phyloP scores from a whole-genome alignment of 2,329 filamentous ascomycete species.

The Fusarium sp. region DNA sequence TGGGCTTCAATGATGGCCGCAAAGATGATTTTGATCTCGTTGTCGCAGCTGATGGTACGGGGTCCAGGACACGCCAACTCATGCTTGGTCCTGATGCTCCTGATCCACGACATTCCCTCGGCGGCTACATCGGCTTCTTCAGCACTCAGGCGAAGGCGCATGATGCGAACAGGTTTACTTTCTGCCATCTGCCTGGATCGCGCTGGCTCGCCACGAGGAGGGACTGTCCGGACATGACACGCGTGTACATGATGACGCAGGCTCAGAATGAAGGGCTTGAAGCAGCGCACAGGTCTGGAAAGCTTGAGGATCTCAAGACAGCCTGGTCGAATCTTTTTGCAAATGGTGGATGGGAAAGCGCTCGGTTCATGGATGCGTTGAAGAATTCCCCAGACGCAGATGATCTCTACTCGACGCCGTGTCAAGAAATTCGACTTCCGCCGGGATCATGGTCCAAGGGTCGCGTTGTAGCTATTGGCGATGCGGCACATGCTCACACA shows the following conservation, averaged over 20 bases:
- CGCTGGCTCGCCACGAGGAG: conserved; percentile 6
- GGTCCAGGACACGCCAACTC: conserved; percentile 12
- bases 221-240: not conserved
- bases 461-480: conserved; percentile 7
- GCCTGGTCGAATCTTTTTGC: not conserved
- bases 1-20: not conserved
- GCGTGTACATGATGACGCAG: conserved; percentile 1
- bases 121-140: conserved; percentile 34
- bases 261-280: not conserved
- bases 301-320: not conserved
- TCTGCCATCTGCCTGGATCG: not conserved
- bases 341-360: not conserved
- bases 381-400: conserved; percentile 5
- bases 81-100: conserved; percentile 26
- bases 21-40: conserved; percentile 17
- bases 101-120: conserved; percentile 16
- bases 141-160: not conserved
- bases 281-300: conserved; percentile 10
- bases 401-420: conserved; percentile 11
- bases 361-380: conserved; percentile 1
- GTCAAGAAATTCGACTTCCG: conserved; percentile 1
- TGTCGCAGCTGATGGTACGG: conserved; percentile 14
- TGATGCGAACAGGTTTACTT: not conserved
- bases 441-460: conserved; percentile 13
- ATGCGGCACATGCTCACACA: conserved; percentile 13